phyloP scores from a whole-genome alignment of 1,284 basidiomycete genomes.

The Vanrija humicola region DNA sequence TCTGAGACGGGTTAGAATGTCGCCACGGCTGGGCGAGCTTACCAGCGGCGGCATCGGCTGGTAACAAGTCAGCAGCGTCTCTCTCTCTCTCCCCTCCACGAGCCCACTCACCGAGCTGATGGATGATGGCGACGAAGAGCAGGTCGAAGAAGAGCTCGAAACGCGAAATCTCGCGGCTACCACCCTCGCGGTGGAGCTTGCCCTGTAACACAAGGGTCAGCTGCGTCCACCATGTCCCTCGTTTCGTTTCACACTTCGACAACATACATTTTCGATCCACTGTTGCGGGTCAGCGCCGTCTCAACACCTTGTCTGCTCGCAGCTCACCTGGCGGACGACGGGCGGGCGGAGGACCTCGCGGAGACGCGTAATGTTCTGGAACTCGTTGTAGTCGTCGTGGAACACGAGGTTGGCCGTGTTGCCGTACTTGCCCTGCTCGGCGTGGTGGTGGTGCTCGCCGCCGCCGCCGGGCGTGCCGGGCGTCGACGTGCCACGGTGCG shows the following conservation, averaged over 20 bases:
- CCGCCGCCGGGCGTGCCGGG: no score
- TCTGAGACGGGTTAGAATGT: slow-evolving; percentile 12
- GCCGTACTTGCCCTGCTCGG: neutral
- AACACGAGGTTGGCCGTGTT: slow-evolving; percentile 1
- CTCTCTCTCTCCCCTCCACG: neutral
- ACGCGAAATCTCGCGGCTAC: slow-evolving; percentile 26
- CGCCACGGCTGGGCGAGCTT: neutral
- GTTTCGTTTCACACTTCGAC: neutral
- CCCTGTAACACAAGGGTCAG: slow-evolving; percentile 5
- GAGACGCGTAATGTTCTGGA: slow-evolving; percentile 9
- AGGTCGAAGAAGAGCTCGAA: slow-evolving; percentile 51
- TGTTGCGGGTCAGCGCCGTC: neutral
- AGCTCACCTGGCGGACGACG: slow-evolving; percentile 29
- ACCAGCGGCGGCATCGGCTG: slow-evolving; percentile 42
- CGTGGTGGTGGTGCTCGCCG: no score
- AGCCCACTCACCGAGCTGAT: slow-evolving; percentile 38
- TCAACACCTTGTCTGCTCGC: neutral
- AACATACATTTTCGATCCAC: neutral
- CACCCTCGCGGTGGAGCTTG: slow-evolving; percentile 29
- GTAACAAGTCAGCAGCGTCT: neutral
- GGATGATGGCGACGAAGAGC: slow-evolving; percentile 50
- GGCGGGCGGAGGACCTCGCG: slow-evolving; percentile 25
- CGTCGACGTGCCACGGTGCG: no score
- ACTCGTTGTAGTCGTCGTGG: slow-evolving; percentile 3
- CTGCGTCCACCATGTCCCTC: neutral